Evolutionary conservation across 768 basidiomycete genomes (phyloP).

Genomic region (Pleurotus citrinopileatus): DNA sequence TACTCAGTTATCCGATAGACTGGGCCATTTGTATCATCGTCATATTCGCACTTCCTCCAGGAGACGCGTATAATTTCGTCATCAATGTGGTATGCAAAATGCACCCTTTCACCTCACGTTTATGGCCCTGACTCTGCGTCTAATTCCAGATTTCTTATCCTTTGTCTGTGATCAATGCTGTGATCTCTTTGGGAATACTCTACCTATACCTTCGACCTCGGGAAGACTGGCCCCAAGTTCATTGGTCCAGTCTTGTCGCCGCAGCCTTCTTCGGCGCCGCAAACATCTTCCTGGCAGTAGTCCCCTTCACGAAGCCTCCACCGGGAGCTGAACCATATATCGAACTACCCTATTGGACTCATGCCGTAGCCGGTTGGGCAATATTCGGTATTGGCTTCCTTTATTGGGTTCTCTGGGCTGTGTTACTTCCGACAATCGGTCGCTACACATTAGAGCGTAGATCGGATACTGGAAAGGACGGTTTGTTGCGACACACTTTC

Average conservation of each 20-base stretch:
- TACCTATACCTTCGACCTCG: conserved; percentile 28
- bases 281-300: conserved; percentile 56
- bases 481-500: conserved; percentile 22
- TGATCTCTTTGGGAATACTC: conserved; percentile 50
- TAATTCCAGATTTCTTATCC: conserved; percentile 40
- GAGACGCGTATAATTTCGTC: conserved; percentile 66
- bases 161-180: conserved; percentile 45
- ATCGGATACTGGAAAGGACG: conserved; percentile 30
- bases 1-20: conserved; percentile 18
- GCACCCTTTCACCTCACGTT: not conserved
- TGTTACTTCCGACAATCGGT: conserved; percentile 24
- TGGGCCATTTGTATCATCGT: conserved; percentile 34
- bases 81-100: conserved; percentile 46
- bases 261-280: conserved; percentile 51
- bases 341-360: conserved; percentile 55
- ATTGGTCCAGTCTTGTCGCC: conserved; percentile 18
- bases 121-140: not conserved
- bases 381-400: conserved; percentile 34
- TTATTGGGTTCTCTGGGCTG: conserved; percentile 33
- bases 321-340: conserved; percentile 44
- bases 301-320: conserved; percentile 52
- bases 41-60: conserved; percentile 47
- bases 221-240: conserved; percentile 23
- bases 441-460: conserved; percentile 28
- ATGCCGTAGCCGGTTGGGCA: conserved; percentile 36